Evolutionary conservation across 1,284 basidiomycete genomes (phyloP).

Genomic region (Ceratobasidium papillatum): DNA sequence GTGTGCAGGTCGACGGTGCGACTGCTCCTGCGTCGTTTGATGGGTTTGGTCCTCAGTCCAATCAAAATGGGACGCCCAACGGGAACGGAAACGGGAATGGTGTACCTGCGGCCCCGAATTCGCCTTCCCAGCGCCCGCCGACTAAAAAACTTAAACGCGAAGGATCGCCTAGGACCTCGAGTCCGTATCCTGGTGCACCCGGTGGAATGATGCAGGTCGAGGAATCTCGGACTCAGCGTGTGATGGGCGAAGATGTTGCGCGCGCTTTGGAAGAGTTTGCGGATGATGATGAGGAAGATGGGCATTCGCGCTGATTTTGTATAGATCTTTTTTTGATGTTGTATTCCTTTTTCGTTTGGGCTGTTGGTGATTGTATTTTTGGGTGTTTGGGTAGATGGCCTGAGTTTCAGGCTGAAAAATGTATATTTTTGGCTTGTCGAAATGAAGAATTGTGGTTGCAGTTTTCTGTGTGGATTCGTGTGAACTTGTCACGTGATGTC

Average conservation of each 20-base stretch:
- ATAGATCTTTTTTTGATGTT: neutral
- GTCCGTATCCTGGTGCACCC: neutral
- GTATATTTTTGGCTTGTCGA: conserved; percentile 2
- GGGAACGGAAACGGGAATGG: neutral
- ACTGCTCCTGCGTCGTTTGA: conserved; percentile 3
- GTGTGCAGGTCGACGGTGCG: neutral
- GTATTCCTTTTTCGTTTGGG: neutral
- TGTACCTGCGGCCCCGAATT: neutral
- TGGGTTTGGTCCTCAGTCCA: neutral
- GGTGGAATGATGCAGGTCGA: neutral
- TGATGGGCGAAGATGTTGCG: conserved; percentile 17
- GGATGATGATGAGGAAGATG: conserved; percentile 14
- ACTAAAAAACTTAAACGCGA: conserved; percentile 32
- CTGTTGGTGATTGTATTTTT: neutral
- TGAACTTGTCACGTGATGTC: neutral
- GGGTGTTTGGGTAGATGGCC: neutral
- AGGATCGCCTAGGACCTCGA: conserved; percentile 6
- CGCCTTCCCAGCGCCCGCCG: conserved; percentile 1
- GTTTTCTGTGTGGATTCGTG: neutral
- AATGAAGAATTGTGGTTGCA: neutral
- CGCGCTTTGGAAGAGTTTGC: conserved; percentile 24
- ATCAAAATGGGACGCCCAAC: neutral
- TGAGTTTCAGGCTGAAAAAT: neutral
- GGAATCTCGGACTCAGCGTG: neutral
- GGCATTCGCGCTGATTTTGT: neutral